Base-by-base conservation (phyloP, 345 rosid genomes). In the Eucalyptus pauciflora region DNA sequence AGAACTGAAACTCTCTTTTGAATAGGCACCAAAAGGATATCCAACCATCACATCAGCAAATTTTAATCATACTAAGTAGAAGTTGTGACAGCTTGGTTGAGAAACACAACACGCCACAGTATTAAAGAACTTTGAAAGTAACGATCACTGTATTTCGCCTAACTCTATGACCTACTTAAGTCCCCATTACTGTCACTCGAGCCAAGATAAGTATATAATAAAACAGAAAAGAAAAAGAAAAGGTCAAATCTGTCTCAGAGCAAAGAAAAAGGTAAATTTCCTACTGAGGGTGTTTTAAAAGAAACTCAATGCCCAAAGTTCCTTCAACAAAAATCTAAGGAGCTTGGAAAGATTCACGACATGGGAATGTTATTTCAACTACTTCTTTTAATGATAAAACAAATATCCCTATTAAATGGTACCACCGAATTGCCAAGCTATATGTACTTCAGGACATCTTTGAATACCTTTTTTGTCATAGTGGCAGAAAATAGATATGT, bases 401-500 rank as follows among this genome's bases (percentile, higher is more conserved):
- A 20, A 41, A 20, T 37, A 76, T 41, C 14, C 83, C 83, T 71
- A 18, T 10, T 71, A 76, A 41, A 10, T 41, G 48, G 83, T 5
- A 76, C 48, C 83, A 41, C 0, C 8, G 14, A 76, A 41, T 76
- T 76, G 83, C 83, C 83, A 76, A 76, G 48, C 83, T 11, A 20
- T 37, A 86, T 54, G 49, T 86, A 86, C 41, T 51, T 31, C 29
- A 86, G 4, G 3, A 27, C 49, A 86, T 76, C 48, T 76, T 71
- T 52, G 27, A 85, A 52, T 87, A 96, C 99, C 99, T 96, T 98
- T 91, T 97, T 96, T 46, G 99, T 97, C 99, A 98, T 98, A 43
- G 99, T 98, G 6, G 99, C 99, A 89, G 99, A 98, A 94, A 98
- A 98, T 87, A 98, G 94, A 92, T 60, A 98, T 10, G 99, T 98